Evolutionary conservation across 129 eudicot species (phyloP), one percentile per base, ranked within the genome.

Genomic region (Lactuca saligna): DNA sequence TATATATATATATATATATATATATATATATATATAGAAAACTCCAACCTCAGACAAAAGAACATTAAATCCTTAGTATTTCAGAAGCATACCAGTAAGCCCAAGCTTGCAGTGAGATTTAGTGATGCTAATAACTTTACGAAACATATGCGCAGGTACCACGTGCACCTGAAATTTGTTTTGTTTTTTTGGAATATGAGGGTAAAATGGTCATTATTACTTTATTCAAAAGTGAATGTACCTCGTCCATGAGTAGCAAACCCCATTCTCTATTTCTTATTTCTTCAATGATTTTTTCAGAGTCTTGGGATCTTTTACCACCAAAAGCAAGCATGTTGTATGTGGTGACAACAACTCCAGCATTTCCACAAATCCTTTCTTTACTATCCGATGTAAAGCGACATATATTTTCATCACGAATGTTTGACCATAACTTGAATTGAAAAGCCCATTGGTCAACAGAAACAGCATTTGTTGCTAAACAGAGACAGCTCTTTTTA

Each of bases 381-480:
- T 94, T 94, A 68, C 96, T 94, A 66, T 94, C 96, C 37, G 97
- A 94, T 67, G 99, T 94, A 73, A 94, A 89, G 50, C 97, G 93
- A 63, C 95, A 87, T 4, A 94, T 94, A 54, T 90, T 82, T 48
- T 89, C 99, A 55, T 94, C 99, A 7, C 88, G 88, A 69, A 94
- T 89, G 67, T 90, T 94, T 57, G 99, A 94, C 99, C 97, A 89
- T 31, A 94, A 61, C 80, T 89, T 94, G 65, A 94, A 94, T 72
- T 94, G 99, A 44, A 87, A 89, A 66, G 99, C 99, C 97, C 99
- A 94, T 39, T 94, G 99, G 67, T 94, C 99, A 55, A 94, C 99
- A 14, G 99, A 94, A 57, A 94, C 99, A 42, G 97, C 96, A 81
- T 92, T 92, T 59, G 98, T 92, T 46, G 96, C 96, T 72, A 92